Evolutionary conservation across 805 yeast species (phyloP).

Genomic region (Pichia californica): DNA sequence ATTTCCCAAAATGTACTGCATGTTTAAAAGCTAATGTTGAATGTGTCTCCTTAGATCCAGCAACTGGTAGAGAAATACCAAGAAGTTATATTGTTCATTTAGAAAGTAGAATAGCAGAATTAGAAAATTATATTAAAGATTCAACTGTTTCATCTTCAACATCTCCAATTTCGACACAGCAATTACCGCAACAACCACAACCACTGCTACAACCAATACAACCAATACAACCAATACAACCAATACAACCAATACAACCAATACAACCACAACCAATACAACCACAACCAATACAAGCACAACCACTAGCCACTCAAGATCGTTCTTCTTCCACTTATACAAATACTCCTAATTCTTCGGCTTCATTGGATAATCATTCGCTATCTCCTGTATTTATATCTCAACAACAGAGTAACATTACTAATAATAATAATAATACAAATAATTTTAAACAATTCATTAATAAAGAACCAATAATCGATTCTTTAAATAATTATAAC

Average conservation of each 20-base stretch:
- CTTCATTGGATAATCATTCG: too few species aligned
- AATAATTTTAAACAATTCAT: neutral
- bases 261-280: neutral
- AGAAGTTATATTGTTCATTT: constrained; percentile 68
- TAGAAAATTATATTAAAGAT: constrained; percentile 43
- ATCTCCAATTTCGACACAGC: neutral
- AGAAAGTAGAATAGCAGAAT: constrained; percentile 54
- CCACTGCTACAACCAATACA: neutral
- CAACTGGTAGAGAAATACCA: constrained; percentile 82
- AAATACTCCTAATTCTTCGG: neutral
- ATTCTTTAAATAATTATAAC: constrained; percentile 1
- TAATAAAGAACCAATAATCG: neutral
- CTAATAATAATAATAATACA: neutral
- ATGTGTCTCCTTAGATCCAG: constrained; percentile 81
- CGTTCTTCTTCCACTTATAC: neutral
- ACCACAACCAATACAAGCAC: neutral
- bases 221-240: neutral
- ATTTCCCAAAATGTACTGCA: constrained; percentile 58
- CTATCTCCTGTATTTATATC: too few species aligned
- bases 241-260: neutral
- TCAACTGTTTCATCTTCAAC: neutral
- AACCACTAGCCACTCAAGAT: too few species aligned
- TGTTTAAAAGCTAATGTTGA: constrained; percentile 61
- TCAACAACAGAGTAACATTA: neutral
- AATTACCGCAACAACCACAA: neutral